phyloP scores from a whole-genome alignment of 805 yeast genomes.

The Metschnikowia picachoensis region DNA sequence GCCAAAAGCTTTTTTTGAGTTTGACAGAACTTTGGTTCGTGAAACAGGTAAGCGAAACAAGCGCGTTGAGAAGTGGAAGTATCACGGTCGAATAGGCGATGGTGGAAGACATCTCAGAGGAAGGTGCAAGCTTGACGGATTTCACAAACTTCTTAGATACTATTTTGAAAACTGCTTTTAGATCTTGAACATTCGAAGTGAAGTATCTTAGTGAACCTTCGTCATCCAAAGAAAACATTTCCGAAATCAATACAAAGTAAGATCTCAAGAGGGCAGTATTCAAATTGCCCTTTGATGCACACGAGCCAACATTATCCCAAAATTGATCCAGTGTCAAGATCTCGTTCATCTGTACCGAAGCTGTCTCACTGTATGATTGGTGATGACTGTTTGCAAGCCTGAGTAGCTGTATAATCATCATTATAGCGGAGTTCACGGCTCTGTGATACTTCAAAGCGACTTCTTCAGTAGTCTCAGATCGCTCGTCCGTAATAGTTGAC shows the following conservation, averaged over 20 bases:
- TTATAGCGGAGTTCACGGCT: conserved; percentile 47
- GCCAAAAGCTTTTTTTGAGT: conserved; percentile 53
- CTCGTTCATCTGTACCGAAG: conserved; percentile 18
- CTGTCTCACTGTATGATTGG: conserved; percentile 9
- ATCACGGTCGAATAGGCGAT: conserved; percentile 45
- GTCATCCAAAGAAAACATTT: conserved; percentile 10
- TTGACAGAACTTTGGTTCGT: conserved; percentile 17
- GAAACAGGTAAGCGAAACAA: conserved; percentile 26
- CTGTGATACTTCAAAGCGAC: conserved; percentile 60
- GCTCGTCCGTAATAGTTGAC: conserved; percentile 68
- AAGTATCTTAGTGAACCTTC: conserved; percentile 17
- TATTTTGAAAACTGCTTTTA: conserved; percentile 32
- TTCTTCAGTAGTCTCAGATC: conserved; percentile 65
- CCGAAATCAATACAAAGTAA: conserved; percentile 10
- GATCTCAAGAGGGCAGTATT: conserved; percentile 31
- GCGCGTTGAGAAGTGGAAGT: conserved; percentile 46
- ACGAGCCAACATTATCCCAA: conserved; percentile 32
- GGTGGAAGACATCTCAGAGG: conserved; percentile 20
- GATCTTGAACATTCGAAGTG: conserved; percentile 13
- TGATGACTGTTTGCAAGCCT: conserved; percentile 18
- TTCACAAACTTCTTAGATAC: conserved; percentile 45
- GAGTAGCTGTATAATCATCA: conserved; percentile 40
- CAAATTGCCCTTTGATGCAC: conserved; percentile 22
- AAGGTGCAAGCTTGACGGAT: conserved; percentile 31
- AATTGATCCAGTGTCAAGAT: conserved; percentile 26